A percentile compares a stretch with the other conserved stretches of the same genome.
These are phyloP conservation scores for Penicillium ucsense DNA, from an alignment of 495 filamentous ascomycete genomes.

Conservation along the genomic window DNA sequence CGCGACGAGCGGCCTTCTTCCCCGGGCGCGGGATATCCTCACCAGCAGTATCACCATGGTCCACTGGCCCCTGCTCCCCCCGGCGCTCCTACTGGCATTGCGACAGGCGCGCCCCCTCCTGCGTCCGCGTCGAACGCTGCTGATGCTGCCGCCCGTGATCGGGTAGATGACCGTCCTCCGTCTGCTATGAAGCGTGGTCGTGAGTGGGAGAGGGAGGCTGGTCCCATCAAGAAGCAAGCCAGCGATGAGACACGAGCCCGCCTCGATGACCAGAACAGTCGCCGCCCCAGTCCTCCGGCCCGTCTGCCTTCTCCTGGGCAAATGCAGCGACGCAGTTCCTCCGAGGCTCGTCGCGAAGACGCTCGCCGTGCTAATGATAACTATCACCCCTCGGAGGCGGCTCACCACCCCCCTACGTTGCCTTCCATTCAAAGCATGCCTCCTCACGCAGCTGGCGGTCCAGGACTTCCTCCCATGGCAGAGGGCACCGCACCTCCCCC, in stretches of 20 bases:
- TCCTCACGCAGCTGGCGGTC: constrained; percentile 35
- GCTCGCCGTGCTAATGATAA: constrained; percentile 60
- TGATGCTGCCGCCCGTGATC: constrained; percentile 68
- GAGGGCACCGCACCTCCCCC: constrained; percentile 43
- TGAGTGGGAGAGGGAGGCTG: constrained; percentile 77
- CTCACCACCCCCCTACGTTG: constrained; percentile 72
- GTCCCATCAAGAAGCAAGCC: constrained; percentile 67
- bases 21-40: constrained; percentile 70
- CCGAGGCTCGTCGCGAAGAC: constrained; percentile 62
- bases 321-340: constrained; percentile 66
- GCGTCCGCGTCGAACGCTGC: constrained; percentile 63
- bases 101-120: constrained; percentile 65
- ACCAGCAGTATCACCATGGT: constrained; percentile 66
- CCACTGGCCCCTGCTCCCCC: constrained; percentile 53
- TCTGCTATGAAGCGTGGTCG: constrained; percentile 75
- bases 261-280: constrained; percentile 72
- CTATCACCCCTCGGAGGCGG: constrained; percentile 84
- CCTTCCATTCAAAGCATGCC: constrained; percentile 67
- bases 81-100: constrained; percentile 63
- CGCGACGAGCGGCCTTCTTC: constrained; percentile 79
- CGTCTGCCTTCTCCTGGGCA: constrained; percentile 54
- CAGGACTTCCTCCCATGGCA: constrained; percentile 47
- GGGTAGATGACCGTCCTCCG: constrained; percentile 64
- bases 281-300: constrained; percentile 58
- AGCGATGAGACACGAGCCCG: constrained; percentile 80